Base-by-base conservation (phyloP, 768 basidiomycete genomes). In the Psilocybe cubensis region DNA sequence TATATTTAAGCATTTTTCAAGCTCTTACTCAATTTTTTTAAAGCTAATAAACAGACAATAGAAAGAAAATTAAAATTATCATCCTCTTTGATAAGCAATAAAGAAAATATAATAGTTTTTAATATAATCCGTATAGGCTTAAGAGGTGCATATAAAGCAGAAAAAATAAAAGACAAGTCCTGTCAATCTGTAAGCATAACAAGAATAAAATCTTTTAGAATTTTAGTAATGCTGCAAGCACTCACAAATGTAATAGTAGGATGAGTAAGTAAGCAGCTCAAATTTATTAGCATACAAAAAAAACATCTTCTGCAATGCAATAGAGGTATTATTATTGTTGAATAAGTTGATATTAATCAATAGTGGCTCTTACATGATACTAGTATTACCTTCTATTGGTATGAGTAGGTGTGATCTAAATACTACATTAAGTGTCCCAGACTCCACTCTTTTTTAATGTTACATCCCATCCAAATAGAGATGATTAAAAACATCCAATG, bases 81-180 rank as follows among this genome's bases (percentile, higher is more conserved):
- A 63, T 56, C 8, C 38, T 59, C 1, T 64, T 66, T 60, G 2
- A 18, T 41, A 5, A 84, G 63, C 3, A 76, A 54, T 5, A 43
- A 62, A 42, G 57, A 89, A 76, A 72, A 87, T 67, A 54, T 71
- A 28, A 54, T 76, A 0, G 86, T 90, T 0, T 86, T 74, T 0
- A 93, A 93, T 1, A 92, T 93, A 56, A 96, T 83, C 89, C 94
- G 96, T 58, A 96, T 74, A 1, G 96, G 95, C 21, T 90, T 82
- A 9, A 98, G 83, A 0, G 94, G 94, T 27, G 68, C 72, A 0
- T 68, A 61, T 1, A 96, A 76, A 2, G 74, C 54, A 0, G 90
- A 89, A 0, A 97, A 72, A 4, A 69, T 66, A 62, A 95, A 92
- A 0, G 89, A 86, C 0, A 93, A 96, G 0, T 72, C 70, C 92